Evolutionary conservation across 1,139 yeast genomes (phyloP).

Genomic region (Diutina rugosa): DNA sequence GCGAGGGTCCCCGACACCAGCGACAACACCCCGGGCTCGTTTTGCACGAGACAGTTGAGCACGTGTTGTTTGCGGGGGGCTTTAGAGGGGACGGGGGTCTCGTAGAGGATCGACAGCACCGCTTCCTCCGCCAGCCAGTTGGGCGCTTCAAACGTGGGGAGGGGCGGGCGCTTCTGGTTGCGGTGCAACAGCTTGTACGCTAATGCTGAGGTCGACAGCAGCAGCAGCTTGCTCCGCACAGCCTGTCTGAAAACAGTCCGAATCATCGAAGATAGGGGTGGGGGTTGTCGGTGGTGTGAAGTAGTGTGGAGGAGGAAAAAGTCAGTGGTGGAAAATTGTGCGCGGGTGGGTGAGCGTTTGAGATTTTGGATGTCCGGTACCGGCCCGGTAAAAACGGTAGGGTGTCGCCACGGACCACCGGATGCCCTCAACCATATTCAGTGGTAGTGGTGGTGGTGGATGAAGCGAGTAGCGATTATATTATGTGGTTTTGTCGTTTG

Average conservation of each 20-base stretch:
- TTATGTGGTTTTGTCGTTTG: no score
- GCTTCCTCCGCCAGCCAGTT: slow-evolving; percentile 94
- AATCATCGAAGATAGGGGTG: background rate
- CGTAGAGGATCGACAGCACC: slow-evolving; percentile 86
- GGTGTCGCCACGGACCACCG: background rate
- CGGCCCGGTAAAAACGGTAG: background rate
- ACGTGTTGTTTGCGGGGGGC: slow-evolving; percentile 75
- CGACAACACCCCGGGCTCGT: slow-evolving; percentile 95
- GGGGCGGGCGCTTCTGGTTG: slow-evolving; percentile 76
- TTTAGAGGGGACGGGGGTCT: slow-evolving; percentile 69
- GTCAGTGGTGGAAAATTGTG: background rate
- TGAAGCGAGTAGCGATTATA: background rate
- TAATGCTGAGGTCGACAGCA: slow-evolving; percentile 81
- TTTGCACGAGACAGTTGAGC: slow-evolving; percentile 91
- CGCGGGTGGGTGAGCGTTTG: background rate
- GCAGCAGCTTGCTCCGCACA: slow-evolving; percentile 10
- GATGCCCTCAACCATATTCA: background rate
- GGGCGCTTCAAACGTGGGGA: slow-evolving; percentile 93
- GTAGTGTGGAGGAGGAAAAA: background rate
- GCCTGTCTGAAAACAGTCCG: slow-evolving; percentile 1
- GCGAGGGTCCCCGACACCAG: slow-evolving; percentile 92
- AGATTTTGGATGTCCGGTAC: background rate
- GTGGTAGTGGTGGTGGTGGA: background rate
- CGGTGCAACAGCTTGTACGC: slow-evolving; percentile 88
- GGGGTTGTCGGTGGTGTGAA: background rate